Conservation (phyloP, 345 rosid species). For the Camelina sativa region DNA sequence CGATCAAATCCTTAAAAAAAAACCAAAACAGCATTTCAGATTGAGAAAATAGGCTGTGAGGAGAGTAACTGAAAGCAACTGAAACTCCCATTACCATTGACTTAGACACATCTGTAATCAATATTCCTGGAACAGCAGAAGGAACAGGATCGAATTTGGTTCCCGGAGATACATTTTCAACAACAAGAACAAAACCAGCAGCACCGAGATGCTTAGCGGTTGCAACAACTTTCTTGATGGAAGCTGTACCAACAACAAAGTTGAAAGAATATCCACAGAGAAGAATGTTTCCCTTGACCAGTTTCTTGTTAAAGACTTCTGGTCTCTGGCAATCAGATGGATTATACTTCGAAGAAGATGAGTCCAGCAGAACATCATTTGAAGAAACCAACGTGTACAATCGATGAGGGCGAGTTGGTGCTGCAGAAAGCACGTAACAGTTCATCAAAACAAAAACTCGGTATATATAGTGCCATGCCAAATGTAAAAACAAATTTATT, state of each 20-base stretch:
- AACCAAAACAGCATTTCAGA: background rate
- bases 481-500: conserved; percentile 31
- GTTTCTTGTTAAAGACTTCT: conserved; percentile 84
- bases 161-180: conserved; percentile 95
- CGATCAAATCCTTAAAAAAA: conserved; percentile 75
- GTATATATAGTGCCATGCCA: background rate
- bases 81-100: conserved; percentile 67
- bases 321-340: conserved; percentile 98
- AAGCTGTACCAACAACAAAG: conserved; percentile 93
- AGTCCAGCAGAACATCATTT: conserved; percentile 86
- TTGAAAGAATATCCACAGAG: conserved; percentile 99
- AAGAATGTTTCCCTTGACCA: conserved; percentile 87
- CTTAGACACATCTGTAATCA: conserved; percentile 77
- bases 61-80: conserved; percentile 14
- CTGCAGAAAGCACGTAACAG: conserved; percentile 51
- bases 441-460: background rate
- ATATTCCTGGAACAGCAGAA: conserved; percentile 79
- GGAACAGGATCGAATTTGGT: conserved; percentile 97
- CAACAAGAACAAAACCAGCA: conserved; percentile 95
- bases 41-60: background rate
- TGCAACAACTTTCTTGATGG: conserved; percentile 90
- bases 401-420: conserved; percentile 73
- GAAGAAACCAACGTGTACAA: conserved; percentile 89
- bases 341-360: conserved; percentile 72
- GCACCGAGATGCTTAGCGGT: conserved; percentile 91